Conservation (phyloP, 2,329 filamentous ascomycete genomes). For the Pestalotiopsis sp. region DNA sequence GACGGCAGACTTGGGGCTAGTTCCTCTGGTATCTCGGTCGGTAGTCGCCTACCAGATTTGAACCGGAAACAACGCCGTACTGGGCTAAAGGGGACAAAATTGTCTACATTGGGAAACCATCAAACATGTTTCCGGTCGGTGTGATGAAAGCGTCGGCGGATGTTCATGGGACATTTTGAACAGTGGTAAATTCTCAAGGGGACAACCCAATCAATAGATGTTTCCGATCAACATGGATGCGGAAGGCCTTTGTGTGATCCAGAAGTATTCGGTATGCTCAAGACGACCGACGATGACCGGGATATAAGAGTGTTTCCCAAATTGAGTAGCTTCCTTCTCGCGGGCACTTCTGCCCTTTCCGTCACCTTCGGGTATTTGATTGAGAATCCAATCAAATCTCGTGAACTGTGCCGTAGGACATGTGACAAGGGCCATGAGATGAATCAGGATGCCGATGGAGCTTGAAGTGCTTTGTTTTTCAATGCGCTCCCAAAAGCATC, state of each 20-base stretch:
- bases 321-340: not conserved
- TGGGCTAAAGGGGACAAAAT: too few relatives aligned
- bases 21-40: not conserved
- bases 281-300: not conserved
- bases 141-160: too few relatives aligned
- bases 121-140: too few relatives aligned
- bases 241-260: too few relatives aligned
- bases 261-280: too few relatives aligned
- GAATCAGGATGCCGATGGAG: not conserved
- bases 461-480: not conserved
- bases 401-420: not conserved
- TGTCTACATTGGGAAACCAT: too few relatives aligned
- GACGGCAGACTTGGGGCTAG: not conserved
- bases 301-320: not conserved
- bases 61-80: too few relatives aligned
- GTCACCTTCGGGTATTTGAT: not conserved
- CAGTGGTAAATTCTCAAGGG: too few relatives aligned
- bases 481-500: not conserved
- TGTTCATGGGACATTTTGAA: too few relatives aligned
- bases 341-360: not conserved
- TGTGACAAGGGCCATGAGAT: constrained; percentile 3
- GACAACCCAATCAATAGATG: too few relatives aligned
- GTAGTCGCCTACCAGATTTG: too few relatives aligned
- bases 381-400: not conserved
- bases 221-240: too few relatives aligned